These are phyloP conservation scores for Pyrus communis DNA, from an alignment of 306 rosid genomes.

Conservation along the genomic window DNA sequence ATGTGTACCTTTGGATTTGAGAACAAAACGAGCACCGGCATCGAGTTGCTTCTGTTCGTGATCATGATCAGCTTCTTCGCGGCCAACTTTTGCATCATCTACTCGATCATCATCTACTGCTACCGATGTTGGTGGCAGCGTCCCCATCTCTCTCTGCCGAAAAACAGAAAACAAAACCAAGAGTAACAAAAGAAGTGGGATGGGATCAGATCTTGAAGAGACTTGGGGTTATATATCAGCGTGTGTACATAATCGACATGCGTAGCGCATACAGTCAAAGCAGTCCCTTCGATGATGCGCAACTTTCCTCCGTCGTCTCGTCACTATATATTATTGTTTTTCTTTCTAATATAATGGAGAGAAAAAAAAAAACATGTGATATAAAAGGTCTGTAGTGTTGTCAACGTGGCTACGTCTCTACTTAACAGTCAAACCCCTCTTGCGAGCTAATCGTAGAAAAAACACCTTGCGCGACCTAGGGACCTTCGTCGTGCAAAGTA, in stretches of 20 bases:
- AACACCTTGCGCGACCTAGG: too few relatives aligned
- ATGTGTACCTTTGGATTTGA: slow-evolving; percentile 62
- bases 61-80: not conserved
- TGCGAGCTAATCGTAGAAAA: too few relatives aligned
- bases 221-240: too few relatives aligned
- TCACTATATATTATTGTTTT: not conserved
- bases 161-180: not conserved
- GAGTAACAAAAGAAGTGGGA: not conserved
- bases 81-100: slow-evolving; percentile 16
- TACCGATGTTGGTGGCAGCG: slow-evolving; percentile 20
- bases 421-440: too few relatives aligned
- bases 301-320: not conserved
- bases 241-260: not conserved
- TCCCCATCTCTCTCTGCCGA: slow-evolving; percentile 24
- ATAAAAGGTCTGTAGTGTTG: too few relatives aligned
- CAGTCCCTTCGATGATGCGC: not conserved
- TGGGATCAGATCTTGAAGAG: not conserved
- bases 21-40: slow-evolving; percentile 85
- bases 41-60: slow-evolving; percentile 28
- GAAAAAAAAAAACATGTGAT: too few relatives aligned
- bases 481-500: too few relatives aligned
- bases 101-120: slow-evolving; percentile 1
- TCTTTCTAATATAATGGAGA: too few relatives aligned
- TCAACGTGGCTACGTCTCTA: too few relatives aligned
- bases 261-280: not conserved